These are phyloP conservation scores for Violaceomyces palustris DNA, from an alignment of 1,284 basidiomycete genomes.

Conservation along the genomic window DNA sequence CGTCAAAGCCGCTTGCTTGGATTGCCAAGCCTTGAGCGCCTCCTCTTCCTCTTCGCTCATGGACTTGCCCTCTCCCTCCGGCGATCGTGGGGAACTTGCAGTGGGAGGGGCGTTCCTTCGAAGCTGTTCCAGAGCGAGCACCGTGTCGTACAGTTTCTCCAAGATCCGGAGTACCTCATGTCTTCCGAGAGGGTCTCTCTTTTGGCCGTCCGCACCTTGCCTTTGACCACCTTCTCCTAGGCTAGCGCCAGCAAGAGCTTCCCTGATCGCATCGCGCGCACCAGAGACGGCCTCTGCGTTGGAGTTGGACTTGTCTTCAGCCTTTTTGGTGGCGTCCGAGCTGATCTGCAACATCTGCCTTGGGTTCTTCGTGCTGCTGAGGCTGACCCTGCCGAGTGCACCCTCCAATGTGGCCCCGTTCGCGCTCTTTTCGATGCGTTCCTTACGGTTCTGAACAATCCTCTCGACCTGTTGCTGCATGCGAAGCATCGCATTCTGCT, in stretches of 20 bases:
- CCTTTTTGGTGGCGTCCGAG: conserved; percentile 13
- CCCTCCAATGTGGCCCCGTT: conserved; percentile 66
- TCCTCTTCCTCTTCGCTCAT: conserved; percentile 8
- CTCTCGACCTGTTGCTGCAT: conserved; percentile 97
- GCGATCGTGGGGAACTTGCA: no score
- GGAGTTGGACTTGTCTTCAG: neutral
- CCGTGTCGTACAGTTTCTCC: conserved; percentile 79
- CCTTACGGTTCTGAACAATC: conserved; percentile 84
- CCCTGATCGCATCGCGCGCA: conserved; percentile 39
- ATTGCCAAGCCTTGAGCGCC: conserved; percentile 16
- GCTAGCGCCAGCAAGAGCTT: conserved; percentile 42
- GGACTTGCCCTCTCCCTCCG: conserved; percentile 52
- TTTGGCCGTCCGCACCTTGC: conserved; percentile 58
- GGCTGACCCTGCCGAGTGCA: conserved; percentile 87
- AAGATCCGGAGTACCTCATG: conserved; percentile 74
- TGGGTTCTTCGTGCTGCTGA: conserved; percentile 84
- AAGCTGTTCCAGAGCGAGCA: conserved; percentile 79
- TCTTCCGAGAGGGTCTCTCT: conserved; percentile 61
- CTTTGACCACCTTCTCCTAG: conserved; percentile 53
- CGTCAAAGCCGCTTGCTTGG: conserved; percentile 28
- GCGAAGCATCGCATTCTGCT: conserved; percentile 89
- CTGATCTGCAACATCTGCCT: conserved; percentile 88
- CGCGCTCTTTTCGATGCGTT: conserved; percentile 55
- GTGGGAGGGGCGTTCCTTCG: conserved; percentile 68
- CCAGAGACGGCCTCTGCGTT: conserved; percentile 10